These are phyloP conservation scores for Lepidium sativum DNA, from an alignment of 345 rosid genomes.

Conservation along the genomic window DNA sequence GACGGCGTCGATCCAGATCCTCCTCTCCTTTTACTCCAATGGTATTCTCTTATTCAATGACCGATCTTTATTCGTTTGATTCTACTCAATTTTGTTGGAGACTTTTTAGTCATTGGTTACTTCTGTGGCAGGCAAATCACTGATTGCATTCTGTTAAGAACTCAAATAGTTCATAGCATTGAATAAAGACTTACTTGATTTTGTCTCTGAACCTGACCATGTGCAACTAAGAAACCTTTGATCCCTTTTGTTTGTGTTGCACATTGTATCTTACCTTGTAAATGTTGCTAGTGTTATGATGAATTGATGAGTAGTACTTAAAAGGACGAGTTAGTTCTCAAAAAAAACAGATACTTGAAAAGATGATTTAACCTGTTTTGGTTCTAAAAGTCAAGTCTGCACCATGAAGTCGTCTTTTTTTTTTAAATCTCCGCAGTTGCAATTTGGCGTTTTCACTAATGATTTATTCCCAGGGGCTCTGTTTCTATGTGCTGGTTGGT, in stretches of 20 bases:
- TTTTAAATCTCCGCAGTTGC: slow-evolving; percentile 32
- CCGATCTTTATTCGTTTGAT: background rate
- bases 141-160: background rate
- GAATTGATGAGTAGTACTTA: too few species aligned
- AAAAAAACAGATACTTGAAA: too few species aligned
- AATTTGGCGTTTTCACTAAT: slow-evolving; percentile 66
- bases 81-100: background rate
- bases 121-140: background rate
- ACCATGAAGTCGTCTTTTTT: slow-evolving; percentile 23
- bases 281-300: background rate
- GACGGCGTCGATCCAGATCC: slow-evolving; percentile 9
- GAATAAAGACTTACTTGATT: background rate
- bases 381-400: background rate
- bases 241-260: too few species aligned
- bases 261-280: background rate
- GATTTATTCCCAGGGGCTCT: slow-evolving; percentile 87
- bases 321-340: background rate
- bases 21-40: slow-evolving; percentile 24
- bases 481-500: slow-evolving; percentile 52
- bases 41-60: slow-evolving; percentile 26
- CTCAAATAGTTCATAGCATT: background rate
- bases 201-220: background rate
- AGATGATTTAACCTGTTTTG: too few species aligned
- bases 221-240: too few species aligned
- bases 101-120: background rate